Conservation (phyloP, 1,284 basidiomycete genomes). For the Ganoderma lingzhi region DNA sequence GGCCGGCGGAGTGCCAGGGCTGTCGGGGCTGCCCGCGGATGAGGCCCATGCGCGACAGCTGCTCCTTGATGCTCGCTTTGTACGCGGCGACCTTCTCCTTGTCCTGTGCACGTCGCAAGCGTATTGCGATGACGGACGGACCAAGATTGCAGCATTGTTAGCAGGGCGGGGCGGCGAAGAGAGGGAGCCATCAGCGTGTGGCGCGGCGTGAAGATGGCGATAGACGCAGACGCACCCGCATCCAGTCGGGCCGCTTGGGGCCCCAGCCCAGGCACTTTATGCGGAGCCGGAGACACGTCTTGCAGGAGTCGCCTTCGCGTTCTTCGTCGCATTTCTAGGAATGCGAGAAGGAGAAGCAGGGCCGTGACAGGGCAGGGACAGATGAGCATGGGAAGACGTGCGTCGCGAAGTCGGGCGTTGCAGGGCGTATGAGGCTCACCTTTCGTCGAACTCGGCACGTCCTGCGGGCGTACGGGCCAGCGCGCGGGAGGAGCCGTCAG, state of each 20-base stretch:
- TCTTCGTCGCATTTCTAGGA: conserved; percentile 85
- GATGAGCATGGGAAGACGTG: conserved; percentile 27
- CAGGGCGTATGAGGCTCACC: conserved; percentile 50
- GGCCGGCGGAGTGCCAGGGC: conserved; percentile 32
- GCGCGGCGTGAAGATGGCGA: conserved; percentile 26
- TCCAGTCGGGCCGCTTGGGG: conserved; percentile 81
- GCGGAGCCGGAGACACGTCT: conserved; percentile 77
- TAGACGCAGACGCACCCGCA: conserved; percentile 65
- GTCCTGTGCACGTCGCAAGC: conserved; percentile 56
- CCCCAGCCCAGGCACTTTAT: conserved; percentile 86
- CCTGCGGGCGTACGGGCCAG: conserved; percentile 50
- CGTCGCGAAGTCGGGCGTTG: conserved; percentile 22
- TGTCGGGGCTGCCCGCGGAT: conserved; percentile 79
- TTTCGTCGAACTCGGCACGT: conserved; percentile 83
- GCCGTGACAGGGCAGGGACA: conserved; percentile 1
- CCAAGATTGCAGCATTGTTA: conserved; percentile 11
- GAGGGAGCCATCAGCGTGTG: conserved; percentile 26
- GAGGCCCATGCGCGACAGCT: conserved; percentile 76
- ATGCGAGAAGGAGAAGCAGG: conserved; percentile 6
- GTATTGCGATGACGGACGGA: conserved; percentile 24
- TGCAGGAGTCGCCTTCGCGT: conserved; percentile 77
- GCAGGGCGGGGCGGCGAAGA: conserved; percentile 14
- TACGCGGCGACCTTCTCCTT: conserved; percentile 82
- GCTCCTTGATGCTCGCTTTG: conserved; percentile 84
- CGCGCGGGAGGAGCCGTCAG: conserved; percentile 21